Percentiles rank a stretch among this genome's conserved stretches.
These are phyloP conservation scores for Acmispon strigosus DNA, from an alignment of 306 rosid species.

Conservation along the genomic window DNA sequence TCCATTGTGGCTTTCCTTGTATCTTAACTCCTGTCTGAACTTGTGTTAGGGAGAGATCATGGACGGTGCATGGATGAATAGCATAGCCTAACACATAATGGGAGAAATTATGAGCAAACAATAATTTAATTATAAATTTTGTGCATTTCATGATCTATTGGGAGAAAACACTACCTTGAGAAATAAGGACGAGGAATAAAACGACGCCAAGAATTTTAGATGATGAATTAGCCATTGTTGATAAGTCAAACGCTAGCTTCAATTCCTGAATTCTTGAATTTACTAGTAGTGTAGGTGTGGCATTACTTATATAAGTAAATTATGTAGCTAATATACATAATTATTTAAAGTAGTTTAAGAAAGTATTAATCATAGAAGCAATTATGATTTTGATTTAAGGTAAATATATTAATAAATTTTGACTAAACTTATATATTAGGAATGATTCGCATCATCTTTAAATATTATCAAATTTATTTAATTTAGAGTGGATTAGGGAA, in stretches of 20 bases:
- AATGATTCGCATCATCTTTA: too few relatives aligned
- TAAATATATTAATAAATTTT: too few relatives aligned
- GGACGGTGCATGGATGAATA: background rate
- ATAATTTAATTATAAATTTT: background rate
- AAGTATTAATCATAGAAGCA: too few relatives aligned
- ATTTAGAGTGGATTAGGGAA: too few relatives aligned
- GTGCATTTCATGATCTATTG: background rate
- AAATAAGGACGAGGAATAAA: constrained; percentile 3
- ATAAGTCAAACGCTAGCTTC: background rate
- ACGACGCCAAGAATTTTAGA: background rate
- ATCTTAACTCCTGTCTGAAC: constrained; percentile 15
- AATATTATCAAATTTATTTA: too few relatives aligned
- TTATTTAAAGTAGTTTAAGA: too few relatives aligned
- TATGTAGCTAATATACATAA: too few relatives aligned
- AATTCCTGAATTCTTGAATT: background rate
- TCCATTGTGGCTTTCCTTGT: constrained; percentile 27
- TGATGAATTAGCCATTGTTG: background rate
- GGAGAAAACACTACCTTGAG: constrained; percentile 8
- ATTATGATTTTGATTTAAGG: too few relatives aligned
- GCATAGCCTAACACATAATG: constrained; percentile 9
- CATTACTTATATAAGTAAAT: too few relatives aligned
- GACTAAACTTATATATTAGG: too few relatives aligned
- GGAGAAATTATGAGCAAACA: background rate
- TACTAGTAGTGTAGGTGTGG: too few relatives aligned
- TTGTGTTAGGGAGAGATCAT: constrained; percentile 13